phyloP scores from a whole-genome alignment of 2,329 filamentous ascomycete species.

The Cryphonectria radicalis region DNA sequence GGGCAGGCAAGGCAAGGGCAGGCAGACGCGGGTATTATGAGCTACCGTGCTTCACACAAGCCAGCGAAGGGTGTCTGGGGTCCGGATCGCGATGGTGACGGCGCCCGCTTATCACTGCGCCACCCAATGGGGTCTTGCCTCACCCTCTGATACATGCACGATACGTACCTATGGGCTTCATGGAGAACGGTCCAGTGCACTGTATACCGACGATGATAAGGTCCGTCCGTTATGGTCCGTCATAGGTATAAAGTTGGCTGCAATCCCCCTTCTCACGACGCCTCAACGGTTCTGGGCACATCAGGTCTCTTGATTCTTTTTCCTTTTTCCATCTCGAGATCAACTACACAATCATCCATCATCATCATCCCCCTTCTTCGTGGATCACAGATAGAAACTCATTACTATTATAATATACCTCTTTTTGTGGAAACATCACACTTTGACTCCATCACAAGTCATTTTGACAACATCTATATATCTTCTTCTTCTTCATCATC shows the following conservation, averaged over 20 bases:
- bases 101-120: constrained; percentile 13
- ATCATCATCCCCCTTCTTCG: not conserved
- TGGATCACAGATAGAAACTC: constrained; percentile 1
- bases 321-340: not conserved
- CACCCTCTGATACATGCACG: constrained; percentile 15
- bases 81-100: constrained; percentile 15
- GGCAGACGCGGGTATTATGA: not conserved
- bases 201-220: constrained; percentile 21
- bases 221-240: not conserved
- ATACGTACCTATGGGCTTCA: constrained; percentile 14
- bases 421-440: not conserved
- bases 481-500: not conserved
- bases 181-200: constrained; percentile 5
- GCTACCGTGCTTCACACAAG: not conserved
- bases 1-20: not conserved
- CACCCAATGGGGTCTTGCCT: constrained; percentile 12
- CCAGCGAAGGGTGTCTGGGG: not conserved
- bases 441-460: not conserved
- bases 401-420: constrained; percentile 1
- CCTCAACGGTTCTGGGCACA: not conserved
- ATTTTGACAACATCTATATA: not conserved
- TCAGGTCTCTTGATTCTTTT: constrained; percentile 1
- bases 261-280: not conserved
- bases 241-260: constrained; percentile 10
- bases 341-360: not conserved